These are phyloP conservation scores for Candolleomyces efflorescens DNA, from an alignment of 768 basidiomycete genomes.

Conservation along the genomic window DNA sequence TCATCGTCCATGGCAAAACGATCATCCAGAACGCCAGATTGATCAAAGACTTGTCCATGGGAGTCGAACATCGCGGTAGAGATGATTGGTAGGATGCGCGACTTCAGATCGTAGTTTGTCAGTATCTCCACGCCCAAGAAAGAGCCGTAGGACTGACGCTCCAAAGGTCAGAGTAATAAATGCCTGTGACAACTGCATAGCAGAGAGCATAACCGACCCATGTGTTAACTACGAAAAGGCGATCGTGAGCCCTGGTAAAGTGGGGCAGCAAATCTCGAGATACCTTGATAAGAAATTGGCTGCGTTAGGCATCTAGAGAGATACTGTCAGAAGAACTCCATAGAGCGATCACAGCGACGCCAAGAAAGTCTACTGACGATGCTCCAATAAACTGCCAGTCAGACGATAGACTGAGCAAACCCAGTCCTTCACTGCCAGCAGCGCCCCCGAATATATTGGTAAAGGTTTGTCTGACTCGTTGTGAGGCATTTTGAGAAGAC, in stretches of 20 bases:
- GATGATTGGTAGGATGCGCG: constrained; percentile 52
- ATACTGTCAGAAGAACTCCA: background rate
- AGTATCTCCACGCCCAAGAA: background rate
- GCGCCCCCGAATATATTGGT: constrained; percentile 67
- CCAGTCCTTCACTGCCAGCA: constrained; percentile 64
- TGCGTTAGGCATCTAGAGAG: constrained; percentile 43
- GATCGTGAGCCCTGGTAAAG: background rate
- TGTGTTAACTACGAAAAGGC: constrained; percentile 39
- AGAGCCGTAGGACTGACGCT: constrained; percentile 32
- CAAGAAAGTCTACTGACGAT: constrained; percentile 16
- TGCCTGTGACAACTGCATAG: constrained; percentile 47
- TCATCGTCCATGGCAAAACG: constrained; percentile 51
- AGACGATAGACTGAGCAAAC: constrained; percentile 55
- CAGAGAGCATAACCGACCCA: constrained; percentile 53
- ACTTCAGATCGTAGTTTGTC: constrained; percentile 25
- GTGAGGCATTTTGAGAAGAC: constrained; percentile 44
- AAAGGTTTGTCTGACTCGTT: constrained; percentile 41
- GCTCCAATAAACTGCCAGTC: constrained; percentile 69
- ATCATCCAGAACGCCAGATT: constrained; percentile 47
- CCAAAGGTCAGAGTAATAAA: constrained; percentile 65
- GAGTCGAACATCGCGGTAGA: constrained; percentile 53
- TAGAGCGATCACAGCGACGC: background rate
- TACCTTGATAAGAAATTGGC: constrained; percentile 55
- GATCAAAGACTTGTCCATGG: constrained; percentile 53
- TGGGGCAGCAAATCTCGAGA: background rate